Base-by-base conservation (phyloP, 768 basidiomycete species). In the Guyanaporus albipodus region DNA sequence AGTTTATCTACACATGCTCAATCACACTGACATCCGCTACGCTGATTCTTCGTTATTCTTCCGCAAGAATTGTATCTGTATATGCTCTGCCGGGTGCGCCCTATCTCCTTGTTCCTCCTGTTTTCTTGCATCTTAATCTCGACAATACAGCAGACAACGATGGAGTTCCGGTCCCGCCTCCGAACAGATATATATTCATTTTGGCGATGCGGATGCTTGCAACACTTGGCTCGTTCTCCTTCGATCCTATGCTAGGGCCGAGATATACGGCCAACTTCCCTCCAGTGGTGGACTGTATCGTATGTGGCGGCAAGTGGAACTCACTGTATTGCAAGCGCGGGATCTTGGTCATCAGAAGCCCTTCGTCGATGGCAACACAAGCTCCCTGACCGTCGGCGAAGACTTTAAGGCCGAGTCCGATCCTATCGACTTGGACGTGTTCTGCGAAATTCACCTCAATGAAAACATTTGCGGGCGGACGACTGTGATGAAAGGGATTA, bases 231-330 rank as follows among this genome's bases (percentile, higher is more conserved):
- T 87, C 38, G 80, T 83, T 19, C 78, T 93, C 41, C 72, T 92
- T 45, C 81, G 83, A 48, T 88, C 90, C 4, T 91, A 87, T 64
- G 83, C 91, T 11, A 75, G 76, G 41, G 84, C 88, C 1, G 90
- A 91, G 64, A 79, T 85, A 44, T 88, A 90, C 59, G 88, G 85
- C 27, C 72, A 73, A 53, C 68, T 71, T 31, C 72, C 78, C 18
- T 58, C 66, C 41, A 82, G 83, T 49, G 86, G 84, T 34, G 89
- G 89, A 7, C 78, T 86, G 10, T 91, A 88, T 66, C 82, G 91
- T 44, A 86, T 92, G 79, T 92, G 87, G 86, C 76, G 91, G 41
- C 85, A 87, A 62, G 74, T 92, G 19, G 80, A 87, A 52, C 70
- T 92, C 21, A 77, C 78, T 24, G 73, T 90, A 44, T 72, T 84